Evolutionary conservation across 2,329 filamentous ascomycete species (phyloP).

Genomic region (Drechslerella dactyloides): DNA sequence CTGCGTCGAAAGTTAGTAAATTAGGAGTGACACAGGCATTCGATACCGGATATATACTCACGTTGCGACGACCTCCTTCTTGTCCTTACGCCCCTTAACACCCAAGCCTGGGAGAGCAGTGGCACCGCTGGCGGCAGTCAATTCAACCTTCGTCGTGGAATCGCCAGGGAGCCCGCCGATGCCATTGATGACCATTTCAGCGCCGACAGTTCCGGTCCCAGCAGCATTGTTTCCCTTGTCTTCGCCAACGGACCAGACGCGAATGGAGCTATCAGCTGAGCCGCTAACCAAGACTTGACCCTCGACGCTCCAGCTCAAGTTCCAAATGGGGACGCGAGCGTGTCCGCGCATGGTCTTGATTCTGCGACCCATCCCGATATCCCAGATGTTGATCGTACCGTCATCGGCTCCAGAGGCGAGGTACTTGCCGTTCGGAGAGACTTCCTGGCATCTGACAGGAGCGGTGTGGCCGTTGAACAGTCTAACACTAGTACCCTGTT

Average conservation of each 20-base stretch:
- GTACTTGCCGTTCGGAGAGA: conserved; percentile 83
- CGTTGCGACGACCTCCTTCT: conserved; percentile 55
- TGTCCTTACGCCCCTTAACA: conserved; percentile 48
- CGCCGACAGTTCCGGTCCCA: conserved; percentile 59
- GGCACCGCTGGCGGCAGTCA: conserved; percentile 63
- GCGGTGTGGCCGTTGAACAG: conserved; percentile 91
- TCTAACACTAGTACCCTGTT: conserved; percentile 82
- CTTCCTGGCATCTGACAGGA: conserved; percentile 82
- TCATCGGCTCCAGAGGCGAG: conserved; percentile 88
- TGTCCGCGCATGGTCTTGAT: conserved; percentile 95
- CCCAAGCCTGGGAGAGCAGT: conserved; percentile 58
- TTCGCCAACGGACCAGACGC: conserved; percentile 84
- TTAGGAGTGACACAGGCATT: conserved; percentile 51
- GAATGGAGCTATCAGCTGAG: conserved; percentile 88
- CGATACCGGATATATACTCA: conserved; percentile 55
- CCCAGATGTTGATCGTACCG: conserved; percentile 93
- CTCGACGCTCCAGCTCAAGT: conserved; percentile 89
- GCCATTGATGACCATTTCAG: conserved; percentile 57
- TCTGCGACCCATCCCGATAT: conserved; percentile 80
- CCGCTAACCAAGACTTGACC: conserved; percentile 88
- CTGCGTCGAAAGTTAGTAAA: conserved; percentile 64
- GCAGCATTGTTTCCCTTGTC: conserved; percentile 71
- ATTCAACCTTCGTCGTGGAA: conserved; percentile 59
- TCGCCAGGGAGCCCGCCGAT: conserved; percentile 58
- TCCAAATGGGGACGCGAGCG: conserved; percentile 90